Percentiles rank a stretch among this genome's conserved stretches.
Evolutionary conservation across 495 filamentous ascomycete genomes (phyloP).

Genomic region (Penicillium subrubescens): DNA sequence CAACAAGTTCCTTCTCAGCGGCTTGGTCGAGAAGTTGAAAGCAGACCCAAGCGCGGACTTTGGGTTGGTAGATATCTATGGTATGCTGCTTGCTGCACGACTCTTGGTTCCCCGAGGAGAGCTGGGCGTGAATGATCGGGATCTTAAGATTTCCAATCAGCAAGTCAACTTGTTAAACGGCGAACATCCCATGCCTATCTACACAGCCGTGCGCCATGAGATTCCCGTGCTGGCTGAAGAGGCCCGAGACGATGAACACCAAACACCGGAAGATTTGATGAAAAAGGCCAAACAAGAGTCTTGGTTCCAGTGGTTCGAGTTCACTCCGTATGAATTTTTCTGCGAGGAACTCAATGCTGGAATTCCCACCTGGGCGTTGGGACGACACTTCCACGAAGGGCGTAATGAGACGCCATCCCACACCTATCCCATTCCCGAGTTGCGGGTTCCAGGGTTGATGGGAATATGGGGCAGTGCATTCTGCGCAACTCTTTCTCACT

Average conservation of each 20-base stretch:
- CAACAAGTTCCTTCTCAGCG: constrained; percentile 87
- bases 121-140: constrained; percentile 67
- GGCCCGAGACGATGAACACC: constrained; percentile 27
- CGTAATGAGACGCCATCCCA: constrained; percentile 56
- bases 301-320: constrained; percentile 99
- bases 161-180: constrained; percentile 70
- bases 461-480: constrained; percentile 96
- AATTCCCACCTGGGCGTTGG: constrained; percentile 93
- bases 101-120: constrained; percentile 85
- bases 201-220: constrained; percentile 92
- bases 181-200: constrained; percentile 86
- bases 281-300: constrained; percentile 69
- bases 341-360: constrained; percentile 90
- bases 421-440: constrained; percentile 71
- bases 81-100: constrained; percentile 78
- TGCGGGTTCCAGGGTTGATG: constrained; percentile 77
- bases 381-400: constrained; percentile 77
- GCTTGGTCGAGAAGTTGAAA: constrained; percentile 85
- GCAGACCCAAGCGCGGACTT: constrained; percentile 80
- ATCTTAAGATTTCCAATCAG: constrained; percentile 90
- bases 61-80: constrained; percentile 90
- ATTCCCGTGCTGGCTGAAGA: constrained; percentile 67
- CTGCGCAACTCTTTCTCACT: constrained; percentile 91
- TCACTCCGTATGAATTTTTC: constrained; percentile 94
- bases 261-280: constrained; percentile 52